phyloP scores from a whole-genome alignment of 106 monocot species.

The Apostasia ramifera region DNA sequence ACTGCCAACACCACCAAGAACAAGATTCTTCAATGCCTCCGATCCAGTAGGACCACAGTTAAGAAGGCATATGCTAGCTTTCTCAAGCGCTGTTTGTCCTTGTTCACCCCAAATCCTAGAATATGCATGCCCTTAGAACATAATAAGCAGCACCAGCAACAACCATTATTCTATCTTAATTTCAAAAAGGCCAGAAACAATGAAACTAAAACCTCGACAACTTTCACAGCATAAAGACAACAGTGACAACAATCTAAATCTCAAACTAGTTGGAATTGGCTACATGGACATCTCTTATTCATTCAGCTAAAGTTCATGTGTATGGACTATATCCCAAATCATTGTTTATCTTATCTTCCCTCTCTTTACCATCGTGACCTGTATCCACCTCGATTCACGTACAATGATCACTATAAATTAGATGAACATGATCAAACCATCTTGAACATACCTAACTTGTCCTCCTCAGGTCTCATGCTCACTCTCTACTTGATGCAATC shows the following conservation, averaged over 20 bases:
- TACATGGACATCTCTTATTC: background rate
- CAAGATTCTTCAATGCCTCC: slow-evolving; percentile 93
- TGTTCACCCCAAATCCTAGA: slow-evolving; percentile 98
- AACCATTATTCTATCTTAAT: background rate
- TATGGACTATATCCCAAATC: background rate
- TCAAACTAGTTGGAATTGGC: background rate
- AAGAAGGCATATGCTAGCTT: slow-evolving; percentile 83
- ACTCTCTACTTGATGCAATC: too few species aligned
- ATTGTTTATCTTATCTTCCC: too few species aligned
- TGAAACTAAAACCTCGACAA: background rate
- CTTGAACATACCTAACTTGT: too few species aligned
- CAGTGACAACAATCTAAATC: too few species aligned
- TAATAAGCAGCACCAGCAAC: background rate
- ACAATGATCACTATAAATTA: too few species aligned
- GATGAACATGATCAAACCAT: too few species aligned
- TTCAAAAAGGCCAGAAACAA: background rate
- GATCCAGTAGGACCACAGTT: slow-evolving; percentile 95
- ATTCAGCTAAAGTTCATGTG: background rate
- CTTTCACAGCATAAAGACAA: background rate
- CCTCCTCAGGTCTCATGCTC: too few species aligned
- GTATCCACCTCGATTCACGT: too few species aligned
- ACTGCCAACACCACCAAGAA: slow-evolving; percentile 92
- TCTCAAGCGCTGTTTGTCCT: slow-evolving; percentile 84
- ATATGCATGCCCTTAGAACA: slow-evolving; percentile 3
- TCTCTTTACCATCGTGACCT: too few species aligned